These are phyloP conservation scores for Talaromyces pinophilus DNA, from an alignment of 2,329 filamentous ascomycete genomes.

Conservation along the genomic window DNA sequence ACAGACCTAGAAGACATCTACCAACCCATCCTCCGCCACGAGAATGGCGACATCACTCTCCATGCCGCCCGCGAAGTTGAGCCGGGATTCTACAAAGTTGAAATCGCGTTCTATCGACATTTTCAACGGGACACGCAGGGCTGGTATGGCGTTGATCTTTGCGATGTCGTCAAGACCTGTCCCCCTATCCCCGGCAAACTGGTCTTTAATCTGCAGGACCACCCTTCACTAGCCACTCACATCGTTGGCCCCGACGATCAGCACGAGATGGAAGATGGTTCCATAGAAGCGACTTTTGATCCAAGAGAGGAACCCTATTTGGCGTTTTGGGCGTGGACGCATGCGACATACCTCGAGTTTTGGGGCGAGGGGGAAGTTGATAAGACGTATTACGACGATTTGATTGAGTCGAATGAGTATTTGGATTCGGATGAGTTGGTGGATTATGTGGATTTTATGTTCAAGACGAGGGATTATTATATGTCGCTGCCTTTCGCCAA, in stretches of 20 bases:
- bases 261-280: neutral
- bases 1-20: neutral
- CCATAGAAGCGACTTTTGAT: neutral
- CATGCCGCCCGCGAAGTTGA: neutral
- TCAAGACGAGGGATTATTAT: neutral
- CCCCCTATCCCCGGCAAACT: slow-evolving; percentile 2
- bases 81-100: slow-evolving; percentile 12
- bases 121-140: neutral
- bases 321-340: neutral
- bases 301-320: neutral
- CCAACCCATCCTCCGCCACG: neutral
- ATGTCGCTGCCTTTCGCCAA: no score
- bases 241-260: neutral
- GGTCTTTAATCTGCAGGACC: neutral
- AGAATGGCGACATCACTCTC: slow-evolving; percentile 15
- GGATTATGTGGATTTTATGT: neutral
- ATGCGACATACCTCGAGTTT: neutral
- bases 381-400: neutral
- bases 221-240: neutral
- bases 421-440: slow-evolving; percentile 6
- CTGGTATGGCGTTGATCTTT: slow-evolving; percentile 18
- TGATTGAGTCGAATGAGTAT: neutral
- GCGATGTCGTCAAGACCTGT: slow-evolving; percentile 5
- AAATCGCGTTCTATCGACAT: neutral
- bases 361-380: neutral